These are phyloP conservation scores for Pseudoscleropodium purum DNA, from an alignment of 225 moss, liverwort and hornwort genomes.

Conservation along the genomic window DNA sequence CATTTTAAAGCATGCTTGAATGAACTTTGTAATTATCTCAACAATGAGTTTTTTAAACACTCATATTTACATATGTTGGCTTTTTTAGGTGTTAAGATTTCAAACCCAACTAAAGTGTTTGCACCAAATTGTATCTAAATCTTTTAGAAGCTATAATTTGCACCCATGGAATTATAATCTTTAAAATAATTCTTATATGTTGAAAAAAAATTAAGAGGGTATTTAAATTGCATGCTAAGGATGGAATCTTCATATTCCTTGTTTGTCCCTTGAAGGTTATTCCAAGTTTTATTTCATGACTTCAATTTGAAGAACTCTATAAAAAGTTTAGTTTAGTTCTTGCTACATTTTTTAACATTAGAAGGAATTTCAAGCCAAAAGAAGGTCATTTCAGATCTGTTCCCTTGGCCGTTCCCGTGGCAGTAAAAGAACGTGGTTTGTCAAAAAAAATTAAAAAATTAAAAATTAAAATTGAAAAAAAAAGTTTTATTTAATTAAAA, in stretches of 20 bases:
- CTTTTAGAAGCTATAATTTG: background rate
- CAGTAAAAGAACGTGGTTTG: no score
- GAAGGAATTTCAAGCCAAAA: no score
- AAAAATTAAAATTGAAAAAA: no score
- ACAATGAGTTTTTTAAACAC: background rate
- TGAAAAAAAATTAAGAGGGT: background rate
- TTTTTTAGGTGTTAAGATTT: background rate
- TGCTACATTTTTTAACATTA: background rate
- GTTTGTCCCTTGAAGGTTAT: background rate
- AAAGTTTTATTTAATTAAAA: no score
- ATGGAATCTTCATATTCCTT: background rate
- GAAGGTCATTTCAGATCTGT: no score
- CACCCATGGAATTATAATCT: background rate
- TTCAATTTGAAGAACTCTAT: background rate
- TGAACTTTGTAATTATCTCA: background rate
- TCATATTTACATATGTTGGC: background rate
- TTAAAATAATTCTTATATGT: no score
- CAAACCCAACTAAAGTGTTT: background rate
- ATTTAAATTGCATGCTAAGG: accelerated
- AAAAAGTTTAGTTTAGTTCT: background rate
- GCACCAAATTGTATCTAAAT: background rate
- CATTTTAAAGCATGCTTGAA: background rate
- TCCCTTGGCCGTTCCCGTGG: no score
- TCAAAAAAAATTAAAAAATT: no score
- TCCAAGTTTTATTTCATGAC: background rate